phyloP scores from a whole-genome alignment of 768 basidiomycete genomes.

The Trametes sanguinea region DNA sequence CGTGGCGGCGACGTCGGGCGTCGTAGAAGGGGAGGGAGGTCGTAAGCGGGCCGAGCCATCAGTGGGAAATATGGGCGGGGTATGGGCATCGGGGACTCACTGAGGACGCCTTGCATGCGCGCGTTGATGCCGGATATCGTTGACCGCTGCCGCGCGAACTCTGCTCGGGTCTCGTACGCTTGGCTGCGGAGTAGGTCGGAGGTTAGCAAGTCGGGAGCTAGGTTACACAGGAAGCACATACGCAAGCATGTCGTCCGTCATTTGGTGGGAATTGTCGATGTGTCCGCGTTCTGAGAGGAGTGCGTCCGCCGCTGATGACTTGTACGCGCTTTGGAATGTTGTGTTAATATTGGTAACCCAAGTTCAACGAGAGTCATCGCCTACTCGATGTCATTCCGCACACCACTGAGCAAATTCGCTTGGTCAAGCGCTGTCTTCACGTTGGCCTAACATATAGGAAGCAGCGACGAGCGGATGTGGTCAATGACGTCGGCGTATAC shows the following conservation, averaged over 20 bases:
- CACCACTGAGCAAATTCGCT: slow-evolving; percentile 84
- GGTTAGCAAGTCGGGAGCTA: background rate
- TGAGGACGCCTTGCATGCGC: slow-evolving; percentile 81
- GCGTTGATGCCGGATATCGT: slow-evolving; percentile 78
- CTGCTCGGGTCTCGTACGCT: slow-evolving; percentile 95
- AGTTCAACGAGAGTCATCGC: too few relatives aligned
- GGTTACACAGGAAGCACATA: slow-evolving; percentile 39
- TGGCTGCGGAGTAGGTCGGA: slow-evolving; percentile 54
- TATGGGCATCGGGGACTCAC: slow-evolving; percentile 45
- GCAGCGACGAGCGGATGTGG: background rate
- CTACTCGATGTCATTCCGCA: slow-evolving; percentile 97
- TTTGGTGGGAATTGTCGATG: slow-evolving; percentile 91
- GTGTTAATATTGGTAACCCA: background rate
- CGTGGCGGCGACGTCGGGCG: background rate
- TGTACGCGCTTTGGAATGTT: slow-evolving; percentile 68
- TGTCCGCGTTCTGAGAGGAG: slow-evolving; percentile 83
- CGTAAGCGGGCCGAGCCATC: too few relatives aligned
- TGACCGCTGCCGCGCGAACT: slow-evolving; percentile 81
- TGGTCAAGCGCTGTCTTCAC: slow-evolving; percentile 83
- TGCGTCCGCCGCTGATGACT: slow-evolving; percentile 84
- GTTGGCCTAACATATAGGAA: slow-evolving; percentile 54
- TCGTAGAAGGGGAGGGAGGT: background rate
- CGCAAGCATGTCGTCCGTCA: slow-evolving; percentile 93
- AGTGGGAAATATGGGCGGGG: background rate
- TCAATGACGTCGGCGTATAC: slow-evolving; percentile 31